Evolutionary conservation across 2,329 filamentous ascomycete genomes (phyloP).

Genomic region (Fusarium xylarioides): DNA sequence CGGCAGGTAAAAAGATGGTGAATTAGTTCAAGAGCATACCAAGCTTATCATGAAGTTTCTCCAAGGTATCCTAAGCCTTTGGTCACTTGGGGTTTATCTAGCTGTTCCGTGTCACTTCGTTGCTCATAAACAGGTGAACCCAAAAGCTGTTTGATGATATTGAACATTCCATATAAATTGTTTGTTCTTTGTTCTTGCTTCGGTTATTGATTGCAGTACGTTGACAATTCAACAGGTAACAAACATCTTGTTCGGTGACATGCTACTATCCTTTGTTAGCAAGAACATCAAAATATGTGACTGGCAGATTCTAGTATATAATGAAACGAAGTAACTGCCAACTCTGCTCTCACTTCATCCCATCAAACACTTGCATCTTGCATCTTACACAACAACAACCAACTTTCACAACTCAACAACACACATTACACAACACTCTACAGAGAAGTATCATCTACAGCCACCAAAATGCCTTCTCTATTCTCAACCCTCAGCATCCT

Average conservation of each 20-base stretch:
- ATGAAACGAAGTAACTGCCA: background rate
- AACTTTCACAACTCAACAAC: background rate
- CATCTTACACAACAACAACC: background rate
- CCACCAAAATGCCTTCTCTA: conserved; percentile 1
- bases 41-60: accelerated
- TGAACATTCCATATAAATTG: accelerated
- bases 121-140: too few relatives aligned
- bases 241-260: background rate
- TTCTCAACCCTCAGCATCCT: background rate
- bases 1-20: too few relatives aligned
- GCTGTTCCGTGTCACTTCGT: accelerated
- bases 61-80: accelerated
- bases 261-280: background rate
- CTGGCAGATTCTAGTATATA: accelerated
- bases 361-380: background rate
- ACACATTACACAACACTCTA: background rate
- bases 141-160: accelerated
- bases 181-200: background rate
- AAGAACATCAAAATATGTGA: background rate
- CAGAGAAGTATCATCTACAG: background rate
- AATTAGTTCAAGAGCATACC: background rate
- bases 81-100: background rate
- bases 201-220: accelerated
- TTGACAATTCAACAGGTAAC: background rate
- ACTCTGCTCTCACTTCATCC: background rate